A percentile compares a stretch with the other conserved stretches of the same genome.
These are phyloP conservation scores for Boletus reticuloceps DNA, from an alignment of 768 basidiomycete species.

Conservation along the genomic window DNA sequence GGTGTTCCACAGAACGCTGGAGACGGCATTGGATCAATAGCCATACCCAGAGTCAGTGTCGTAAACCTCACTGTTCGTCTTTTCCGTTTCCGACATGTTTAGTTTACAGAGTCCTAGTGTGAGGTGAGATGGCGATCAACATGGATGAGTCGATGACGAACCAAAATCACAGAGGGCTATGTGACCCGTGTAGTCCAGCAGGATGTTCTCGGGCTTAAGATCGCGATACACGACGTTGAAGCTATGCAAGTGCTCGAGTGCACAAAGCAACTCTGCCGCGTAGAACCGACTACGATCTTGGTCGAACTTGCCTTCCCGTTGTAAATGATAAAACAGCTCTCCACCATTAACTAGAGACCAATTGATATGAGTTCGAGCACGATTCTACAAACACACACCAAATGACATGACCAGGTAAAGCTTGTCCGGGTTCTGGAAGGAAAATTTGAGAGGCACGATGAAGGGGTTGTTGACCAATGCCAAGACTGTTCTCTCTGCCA, in stretches of 20 bases:
- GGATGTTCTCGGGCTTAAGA: slow-evolving; percentile 96
- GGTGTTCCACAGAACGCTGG: slow-evolving; percentile 97
- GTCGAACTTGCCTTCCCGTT: slow-evolving; percentile 95
- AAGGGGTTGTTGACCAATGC: slow-evolving; percentile 98
- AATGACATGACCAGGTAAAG: slow-evolving; percentile 97
- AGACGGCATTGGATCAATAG: neutral
- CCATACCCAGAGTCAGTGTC: neutral
- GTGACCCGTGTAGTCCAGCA: slow-evolving; percentile 96
- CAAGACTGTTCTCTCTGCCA: slow-evolving; percentile 95
- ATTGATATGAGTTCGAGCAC: neutral
- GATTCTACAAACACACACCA: slow-evolving; percentile 43
- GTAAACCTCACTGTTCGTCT: slow-evolving; percentile 77
- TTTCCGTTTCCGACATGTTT: slow-evolving; percentile 97
- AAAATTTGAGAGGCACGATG: slow-evolving; percentile 98
- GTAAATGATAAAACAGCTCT: slow-evolving; percentile 96
- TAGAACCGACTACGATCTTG: slow-evolving; percentile 94
- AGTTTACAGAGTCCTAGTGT: slow-evolving; percentile 77
- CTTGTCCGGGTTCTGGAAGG: slow-evolving; percentile 97
- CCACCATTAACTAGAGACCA: slow-evolving; percentile 80
- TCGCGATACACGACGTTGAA: slow-evolving; percentile 99
- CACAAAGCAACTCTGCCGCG: slow-evolving; percentile 94
- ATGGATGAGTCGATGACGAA: slow-evolving; percentile 16
- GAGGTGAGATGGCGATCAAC: slow-evolving; percentile 1
- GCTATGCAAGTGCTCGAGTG: slow-evolving; percentile 91
- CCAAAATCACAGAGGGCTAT: slow-evolving; percentile 98